Conservation (phyloP, 306 rosid genomes). For the Pterocarpus macrocarpus region DNA sequence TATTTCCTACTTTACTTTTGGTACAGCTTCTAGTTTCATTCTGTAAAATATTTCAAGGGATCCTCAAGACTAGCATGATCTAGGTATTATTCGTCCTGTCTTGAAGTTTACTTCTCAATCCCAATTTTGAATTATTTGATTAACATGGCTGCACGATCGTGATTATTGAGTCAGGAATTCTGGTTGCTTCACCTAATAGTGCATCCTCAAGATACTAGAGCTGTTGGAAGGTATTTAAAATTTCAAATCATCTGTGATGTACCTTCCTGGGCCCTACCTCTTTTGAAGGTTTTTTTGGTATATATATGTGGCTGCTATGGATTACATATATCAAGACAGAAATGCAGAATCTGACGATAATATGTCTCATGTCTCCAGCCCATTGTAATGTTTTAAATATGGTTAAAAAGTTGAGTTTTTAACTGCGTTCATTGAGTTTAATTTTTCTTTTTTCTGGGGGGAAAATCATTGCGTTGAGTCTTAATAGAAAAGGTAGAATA, state of each 20-base stretch:
- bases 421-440: not conserved
- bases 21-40: too few relatives aligned
- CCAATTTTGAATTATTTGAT: too few relatives aligned
- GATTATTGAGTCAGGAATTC: too few relatives aligned
- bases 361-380: not conserved
- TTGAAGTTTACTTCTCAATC: too few relatives aligned
- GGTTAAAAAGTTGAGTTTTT: not conserved
- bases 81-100: too few relatives aligned
- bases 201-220: too few relatives aligned
- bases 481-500: not conserved
- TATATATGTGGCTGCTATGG: constrained; percentile 4
- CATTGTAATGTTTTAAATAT: not conserved
- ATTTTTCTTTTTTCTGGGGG: not conserved
- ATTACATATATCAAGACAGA: not conserved
- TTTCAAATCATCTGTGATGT: not conserved
- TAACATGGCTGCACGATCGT: too few relatives aligned
- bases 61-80: too few relatives aligned
- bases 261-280: not conserved
- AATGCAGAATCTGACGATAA: not conserved
- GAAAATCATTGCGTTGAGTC: not conserved
- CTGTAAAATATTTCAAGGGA: too few relatives aligned
- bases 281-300: constrained; percentile 20
- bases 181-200: too few relatives aligned
- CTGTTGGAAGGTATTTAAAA: not conserved
- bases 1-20: too few relatives aligned